Evolutionary conservation across 139 green algal genomes (phyloP).

Genomic region (Raphidocelis subcapitata): DNA sequence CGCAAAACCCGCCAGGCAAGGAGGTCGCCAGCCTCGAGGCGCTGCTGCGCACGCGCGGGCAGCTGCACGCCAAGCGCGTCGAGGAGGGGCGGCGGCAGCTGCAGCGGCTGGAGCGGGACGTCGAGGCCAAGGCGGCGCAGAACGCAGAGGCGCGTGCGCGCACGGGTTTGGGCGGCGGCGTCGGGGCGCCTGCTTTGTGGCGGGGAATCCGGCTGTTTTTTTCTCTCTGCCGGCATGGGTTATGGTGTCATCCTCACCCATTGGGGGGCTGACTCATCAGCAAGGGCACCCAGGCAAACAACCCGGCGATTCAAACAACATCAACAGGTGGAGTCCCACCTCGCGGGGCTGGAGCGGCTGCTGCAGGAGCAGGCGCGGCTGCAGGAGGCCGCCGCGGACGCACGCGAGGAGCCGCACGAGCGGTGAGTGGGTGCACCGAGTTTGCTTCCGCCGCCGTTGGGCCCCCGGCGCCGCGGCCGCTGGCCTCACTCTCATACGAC

Average conservation of each 20-base stretch:
- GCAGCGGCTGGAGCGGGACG: constrained; percentile 17
- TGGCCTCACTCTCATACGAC: not conserved
- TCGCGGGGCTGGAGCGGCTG: constrained; percentile 15
- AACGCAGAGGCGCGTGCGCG: constrained; percentile 29
- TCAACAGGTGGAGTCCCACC: constrained; percentile 13
- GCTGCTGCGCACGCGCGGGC: constrained; percentile 39
- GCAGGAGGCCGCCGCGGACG: not conserved
- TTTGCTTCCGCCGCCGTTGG: not conserved
- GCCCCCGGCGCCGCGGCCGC: not conserved
- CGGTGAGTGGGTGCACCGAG: no score
- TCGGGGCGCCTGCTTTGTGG: not conserved
- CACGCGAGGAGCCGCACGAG: no score
- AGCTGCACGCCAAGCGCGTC: constrained; percentile 40
- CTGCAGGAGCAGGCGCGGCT: constrained; percentile 25
- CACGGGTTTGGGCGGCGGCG: not conserved
- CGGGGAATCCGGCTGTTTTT: no score
- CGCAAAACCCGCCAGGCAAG: constrained; percentile 21
- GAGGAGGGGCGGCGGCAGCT: constrained; percentile 33
- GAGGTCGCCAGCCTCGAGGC: constrained; percentile 54
- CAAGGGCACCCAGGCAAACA: not conserved
- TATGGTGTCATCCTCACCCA: no score
- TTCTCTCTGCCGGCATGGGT: no score
- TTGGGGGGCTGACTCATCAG: not conserved
- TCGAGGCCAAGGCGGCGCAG: constrained; percentile 31
- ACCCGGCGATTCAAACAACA: not conserved